Conservation (phyloP, 257 asterid species). For the Solanum acaule region DNA sequence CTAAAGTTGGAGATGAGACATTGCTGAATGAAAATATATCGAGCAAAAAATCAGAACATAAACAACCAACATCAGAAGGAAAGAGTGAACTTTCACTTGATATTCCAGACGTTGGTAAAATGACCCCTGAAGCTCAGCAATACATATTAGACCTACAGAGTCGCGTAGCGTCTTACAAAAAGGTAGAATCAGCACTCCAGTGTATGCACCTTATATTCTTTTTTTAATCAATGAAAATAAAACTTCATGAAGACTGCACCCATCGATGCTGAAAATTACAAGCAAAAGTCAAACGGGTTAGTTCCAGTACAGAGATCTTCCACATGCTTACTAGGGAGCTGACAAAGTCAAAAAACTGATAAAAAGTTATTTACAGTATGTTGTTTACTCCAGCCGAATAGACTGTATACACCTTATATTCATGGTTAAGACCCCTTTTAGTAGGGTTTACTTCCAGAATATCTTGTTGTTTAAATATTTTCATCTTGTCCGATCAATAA, state of each 20-base stretch:
- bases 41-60: constrained; percentile 16
- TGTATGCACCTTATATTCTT: neutral
- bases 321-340: neutral
- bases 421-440: neutral
- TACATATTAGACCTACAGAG: constrained; percentile 56
- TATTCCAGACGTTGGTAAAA: constrained; percentile 60
- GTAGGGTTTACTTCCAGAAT: neutral
- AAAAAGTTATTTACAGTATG: neutral
- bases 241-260: neutral
- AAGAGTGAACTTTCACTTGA: constrained; percentile 22
- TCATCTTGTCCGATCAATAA: neutral
- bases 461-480: neutral
- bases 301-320: neutral
- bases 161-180: constrained; percentile 55
- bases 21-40: constrained; percentile 15
- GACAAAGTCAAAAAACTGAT: neutral
- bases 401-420: neutral
- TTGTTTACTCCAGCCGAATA: neutral
- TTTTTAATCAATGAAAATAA: neutral
- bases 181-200: constrained; percentile 27
- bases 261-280: neutral
- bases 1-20: constrained; percentile 19
- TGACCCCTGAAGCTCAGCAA: constrained; percentile 70
- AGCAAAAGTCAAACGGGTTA: neutral
- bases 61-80: constrained; percentile 29